phyloP scores from a whole-genome alignment of 768 basidiomycete genomes.

The Lactarius trivialis region DNA sequence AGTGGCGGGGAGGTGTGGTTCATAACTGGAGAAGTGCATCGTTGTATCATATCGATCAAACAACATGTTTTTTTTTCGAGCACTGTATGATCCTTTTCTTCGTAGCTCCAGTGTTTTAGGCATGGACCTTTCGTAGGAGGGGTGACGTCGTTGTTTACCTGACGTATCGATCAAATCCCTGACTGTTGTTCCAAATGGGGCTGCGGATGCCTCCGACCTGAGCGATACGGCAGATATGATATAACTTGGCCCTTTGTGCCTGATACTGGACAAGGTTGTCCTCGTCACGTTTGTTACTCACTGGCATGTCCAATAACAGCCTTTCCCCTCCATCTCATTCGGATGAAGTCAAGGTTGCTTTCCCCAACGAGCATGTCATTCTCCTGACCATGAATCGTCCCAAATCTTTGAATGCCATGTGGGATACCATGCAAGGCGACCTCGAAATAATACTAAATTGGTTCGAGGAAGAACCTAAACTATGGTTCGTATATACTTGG shows the following conservation, averaged over 20 bases:
- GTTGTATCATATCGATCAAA: slow-evolving; percentile 17
- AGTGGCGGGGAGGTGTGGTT: neutral
- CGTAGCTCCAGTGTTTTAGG: neutral
- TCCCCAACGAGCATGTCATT: slow-evolving; percentile 46
- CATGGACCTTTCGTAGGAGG: neutral
- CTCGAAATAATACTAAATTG: slow-evolving; percentile 51
- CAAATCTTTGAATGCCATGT: slow-evolving; percentile 66
- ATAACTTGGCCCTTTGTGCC: neutral
- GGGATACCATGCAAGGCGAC: slow-evolving; percentile 48
- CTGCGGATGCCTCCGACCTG: neutral
- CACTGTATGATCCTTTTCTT: neutral
- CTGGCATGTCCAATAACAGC: neutral
- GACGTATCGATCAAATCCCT: slow-evolving; percentile 13
- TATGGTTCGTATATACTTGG: slow-evolving; percentile 49
- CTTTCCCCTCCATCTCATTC: slow-evolving; percentile 30
- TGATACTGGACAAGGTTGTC: slow-evolving; percentile 1
- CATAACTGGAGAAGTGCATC: neutral
- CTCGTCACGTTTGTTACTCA: neutral
- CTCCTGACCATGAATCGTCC: slow-evolving; percentile 63
- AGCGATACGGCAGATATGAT: slow-evolving; percentile 4
- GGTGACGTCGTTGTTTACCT: slow-evolving; percentile 15
- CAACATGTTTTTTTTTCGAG: slow-evolving; percentile 7
- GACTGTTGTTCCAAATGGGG: slow-evolving; percentile 1
- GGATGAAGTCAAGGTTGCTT: slow-evolving; percentile 33
- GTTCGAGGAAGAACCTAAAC: slow-evolving; percentile 63